Evolutionary conservation across 1,284 basidiomycete genomes (phyloP).

Genomic region (Heterobasidion parviporum): DNA sequence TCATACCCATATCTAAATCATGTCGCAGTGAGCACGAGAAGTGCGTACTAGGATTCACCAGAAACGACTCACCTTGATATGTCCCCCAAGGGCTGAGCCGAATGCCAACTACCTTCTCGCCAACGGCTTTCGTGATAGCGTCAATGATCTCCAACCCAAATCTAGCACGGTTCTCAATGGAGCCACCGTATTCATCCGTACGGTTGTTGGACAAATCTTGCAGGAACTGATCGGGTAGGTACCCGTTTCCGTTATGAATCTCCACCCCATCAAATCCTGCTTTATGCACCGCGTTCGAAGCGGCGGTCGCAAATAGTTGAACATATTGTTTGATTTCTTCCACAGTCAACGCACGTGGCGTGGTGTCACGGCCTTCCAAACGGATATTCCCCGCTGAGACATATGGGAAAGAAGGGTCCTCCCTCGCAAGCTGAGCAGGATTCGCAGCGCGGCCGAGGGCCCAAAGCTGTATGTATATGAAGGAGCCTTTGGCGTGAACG

Average conservation of each 20-base stretch:
- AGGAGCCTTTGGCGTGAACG: constrained; percentile 29
- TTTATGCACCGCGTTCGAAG: constrained; percentile 13
- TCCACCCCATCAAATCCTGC: constrained; percentile 13
- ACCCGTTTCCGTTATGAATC: constrained; percentile 30
- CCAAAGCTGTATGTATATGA: constrained; percentile 2
- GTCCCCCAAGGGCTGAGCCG: constrained; percentile 33
- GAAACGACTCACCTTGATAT: not conserved
- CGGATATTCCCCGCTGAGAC: constrained; percentile 31
- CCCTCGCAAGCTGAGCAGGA: constrained; percentile 16
- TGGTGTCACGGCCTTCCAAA: constrained; percentile 26
- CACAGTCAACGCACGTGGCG: constrained; percentile 14
- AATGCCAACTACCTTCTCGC: constrained; percentile 24
- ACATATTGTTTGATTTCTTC: constrained; percentile 19
- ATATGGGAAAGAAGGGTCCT: constrained; percentile 26
- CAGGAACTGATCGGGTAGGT: constrained; percentile 31
- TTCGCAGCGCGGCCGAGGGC: constrained; percentile 20
- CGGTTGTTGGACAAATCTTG: constrained; percentile 37
- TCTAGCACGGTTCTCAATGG: constrained; percentile 42
- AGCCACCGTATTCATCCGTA: constrained; percentile 52
- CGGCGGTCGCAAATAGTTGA: constrained; percentile 12
- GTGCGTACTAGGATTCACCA: not conserved
- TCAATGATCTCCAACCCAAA: constrained; percentile 39
- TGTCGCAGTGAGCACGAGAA: no score
- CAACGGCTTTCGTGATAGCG: constrained; percentile 16
- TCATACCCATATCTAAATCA: not conserved